Evolutionary conservation across 208 protist genomes (phyloP).

Genomic region (Trypanosoma scelopori): DNA sequence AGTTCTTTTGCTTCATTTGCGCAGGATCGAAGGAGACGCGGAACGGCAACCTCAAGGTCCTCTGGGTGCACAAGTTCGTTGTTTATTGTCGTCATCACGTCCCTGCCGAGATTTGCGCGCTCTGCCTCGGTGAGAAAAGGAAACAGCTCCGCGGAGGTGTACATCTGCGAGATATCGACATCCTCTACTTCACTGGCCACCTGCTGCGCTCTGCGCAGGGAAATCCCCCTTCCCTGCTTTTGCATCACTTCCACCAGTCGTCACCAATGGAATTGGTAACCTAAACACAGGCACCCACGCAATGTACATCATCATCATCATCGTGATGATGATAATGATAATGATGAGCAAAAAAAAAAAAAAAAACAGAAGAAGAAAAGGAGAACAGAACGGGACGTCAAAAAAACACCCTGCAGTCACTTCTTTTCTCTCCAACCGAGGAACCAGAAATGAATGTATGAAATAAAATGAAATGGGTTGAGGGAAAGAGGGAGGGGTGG

Average conservation of each 20-base stretch:
- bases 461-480: too few relatives aligned
- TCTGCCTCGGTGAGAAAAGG: slow-evolving; percentile 70
- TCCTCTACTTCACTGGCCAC: slow-evolving; percentile 9
- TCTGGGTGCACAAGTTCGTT: slow-evolving; percentile 74
- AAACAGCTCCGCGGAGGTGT: slow-evolving; percentile 65
- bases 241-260: neutral
- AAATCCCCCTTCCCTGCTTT: neutral
- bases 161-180: slow-evolving; percentile 36
- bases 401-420: too few relatives aligned
- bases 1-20: slow-evolving; percentile 75
- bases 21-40: slow-evolving; percentile 73
- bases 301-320: neutral
- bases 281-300: neutral
- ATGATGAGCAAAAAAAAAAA: too few relatives aligned
- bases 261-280: neutral
- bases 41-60: slow-evolving; percentile 73
- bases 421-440: too few relatives aligned
- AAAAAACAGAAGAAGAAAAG: too few relatives aligned
- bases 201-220: neutral
- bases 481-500: too few relatives aligned
- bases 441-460: too few relatives aligned
- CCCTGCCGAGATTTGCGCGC: slow-evolving; percentile 45
- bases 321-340: too few relatives aligned
- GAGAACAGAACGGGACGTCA: too few relatives aligned
- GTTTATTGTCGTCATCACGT: slow-evolving; percentile 72